Evolutionary conservation across 139 green algal species (phyloP).

Genomic region (Dunaliella primolecta): DNA sequence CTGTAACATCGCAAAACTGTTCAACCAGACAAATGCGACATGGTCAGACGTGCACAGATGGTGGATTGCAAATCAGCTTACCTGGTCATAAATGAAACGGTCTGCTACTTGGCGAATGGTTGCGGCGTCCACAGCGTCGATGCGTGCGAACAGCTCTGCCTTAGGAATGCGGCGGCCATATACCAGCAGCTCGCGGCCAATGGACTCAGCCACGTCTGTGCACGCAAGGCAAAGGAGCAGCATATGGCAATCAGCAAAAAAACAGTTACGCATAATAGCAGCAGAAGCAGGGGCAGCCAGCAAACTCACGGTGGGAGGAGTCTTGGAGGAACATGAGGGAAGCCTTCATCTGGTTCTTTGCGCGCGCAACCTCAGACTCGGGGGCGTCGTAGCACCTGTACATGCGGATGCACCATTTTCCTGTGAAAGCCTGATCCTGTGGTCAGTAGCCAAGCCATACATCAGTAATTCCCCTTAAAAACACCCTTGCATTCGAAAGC

Average conservation of each 20-base stretch:
- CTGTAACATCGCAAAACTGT: too few species aligned
- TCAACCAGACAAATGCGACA: too few species aligned
- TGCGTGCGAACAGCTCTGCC: slow-evolving; percentile 95
- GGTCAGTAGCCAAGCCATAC: too few species aligned
- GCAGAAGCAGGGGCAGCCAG: not conserved
- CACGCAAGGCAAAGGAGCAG: not conserved
- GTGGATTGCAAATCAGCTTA: too few species aligned
- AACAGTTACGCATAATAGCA: not conserved
- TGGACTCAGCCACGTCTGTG: slow-evolving; percentile 86
- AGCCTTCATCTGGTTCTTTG: slow-evolving; percentile 94
- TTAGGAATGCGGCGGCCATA: slow-evolving; percentile 92
- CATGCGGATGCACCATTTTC: too few species aligned
- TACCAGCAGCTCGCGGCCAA: slow-evolving; percentile 91
- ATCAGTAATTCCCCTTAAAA: too few species aligned
- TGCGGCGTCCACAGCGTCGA: slow-evolving; percentile 89
- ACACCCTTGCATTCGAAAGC: too few species aligned
- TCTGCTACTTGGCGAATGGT: slow-evolving; percentile 82
- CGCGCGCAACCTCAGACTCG: slow-evolving; percentile 84
- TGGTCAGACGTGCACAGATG: too few species aligned
- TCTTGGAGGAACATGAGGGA: slow-evolving; percentile 67
- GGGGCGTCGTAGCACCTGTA: slow-evolving; percentile 76
- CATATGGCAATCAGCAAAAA: too few species aligned
- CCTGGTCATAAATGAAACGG: slow-evolving; percentile 89
- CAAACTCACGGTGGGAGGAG: slow-evolving; percentile 51
- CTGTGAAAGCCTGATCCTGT: too few species aligned